A percentile compares a stretch with the other conserved stretches of the same genome.
Conservation (phyloP, 768 basidiomycete genomes). For the Hypsizygus marmoreus region DNA sequence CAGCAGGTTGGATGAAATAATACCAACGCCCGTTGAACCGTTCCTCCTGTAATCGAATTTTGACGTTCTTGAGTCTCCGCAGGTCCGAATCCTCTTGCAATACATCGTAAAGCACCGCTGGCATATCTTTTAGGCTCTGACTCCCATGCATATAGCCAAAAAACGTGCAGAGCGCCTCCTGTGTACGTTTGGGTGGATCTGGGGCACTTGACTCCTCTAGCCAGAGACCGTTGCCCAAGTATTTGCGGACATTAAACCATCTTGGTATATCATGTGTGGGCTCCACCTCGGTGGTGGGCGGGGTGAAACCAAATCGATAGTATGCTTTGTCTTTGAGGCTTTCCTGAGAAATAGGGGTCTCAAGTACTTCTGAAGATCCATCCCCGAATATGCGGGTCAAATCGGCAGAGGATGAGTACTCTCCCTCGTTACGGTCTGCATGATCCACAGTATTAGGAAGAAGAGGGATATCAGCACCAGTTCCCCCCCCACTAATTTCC, state of each 20-base stretch:
- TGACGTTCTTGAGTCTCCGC: not conserved
- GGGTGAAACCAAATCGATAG: not conserved
- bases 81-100: constrained; percentile 1
- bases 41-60: not conserved
- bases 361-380: no score
- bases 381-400: not conserved
- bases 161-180: constrained; percentile 1
- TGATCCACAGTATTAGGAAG: not conserved
- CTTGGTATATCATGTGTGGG: not conserved
- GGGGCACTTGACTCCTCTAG: not conserved
- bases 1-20: not conserved
- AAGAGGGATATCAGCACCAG: not conserved
- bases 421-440: not conserved
- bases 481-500: no score
- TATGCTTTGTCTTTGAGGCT: constrained; percentile 2
- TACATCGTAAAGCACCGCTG: constrained; percentile 9
- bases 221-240: constrained; percentile 7
- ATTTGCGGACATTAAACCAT: constrained; percentile 1
- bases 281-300: not conserved
- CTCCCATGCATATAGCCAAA: constrained; percentile 8
- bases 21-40: not conserved
- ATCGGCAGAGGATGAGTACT: not conserved
- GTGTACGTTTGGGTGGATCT: not conserved
- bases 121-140: not conserved
- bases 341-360: not conserved